Conservation (phyloP, 345 rosid species). For the Populus ilicifolia region DNA sequence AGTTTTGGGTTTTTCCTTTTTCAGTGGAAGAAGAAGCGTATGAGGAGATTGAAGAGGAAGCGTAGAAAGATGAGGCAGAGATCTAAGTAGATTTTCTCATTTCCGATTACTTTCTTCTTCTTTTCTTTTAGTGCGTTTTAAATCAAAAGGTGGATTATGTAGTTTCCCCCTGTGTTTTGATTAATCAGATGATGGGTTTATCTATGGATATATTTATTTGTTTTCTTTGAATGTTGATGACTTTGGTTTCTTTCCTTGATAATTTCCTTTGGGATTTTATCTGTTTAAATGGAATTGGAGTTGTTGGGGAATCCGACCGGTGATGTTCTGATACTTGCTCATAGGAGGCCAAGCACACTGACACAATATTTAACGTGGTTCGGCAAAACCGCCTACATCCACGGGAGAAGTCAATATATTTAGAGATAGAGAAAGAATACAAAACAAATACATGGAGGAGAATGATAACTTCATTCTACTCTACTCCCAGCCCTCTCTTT, state of each 20-base stretch:
- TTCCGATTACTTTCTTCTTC: background rate
- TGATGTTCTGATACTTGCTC: too few relatives aligned
- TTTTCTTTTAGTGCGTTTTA: background rate
- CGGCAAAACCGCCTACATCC: too few relatives aligned
- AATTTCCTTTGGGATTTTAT: background rate
- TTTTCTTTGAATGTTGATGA: background rate
- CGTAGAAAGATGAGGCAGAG: slow-evolving; percentile 51
- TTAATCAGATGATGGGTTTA: background rate
- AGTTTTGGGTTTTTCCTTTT: background rate
- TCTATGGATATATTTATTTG: background rate
- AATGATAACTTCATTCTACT: too few relatives aligned
- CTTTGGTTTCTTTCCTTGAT: background rate
- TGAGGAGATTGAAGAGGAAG: slow-evolving; percentile 53
- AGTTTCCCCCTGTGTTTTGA: background rate
- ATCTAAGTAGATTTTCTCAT: slow-evolving; percentile 30
- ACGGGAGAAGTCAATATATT: too few relatives aligned
- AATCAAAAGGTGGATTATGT: background rate
- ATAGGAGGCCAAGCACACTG: too few relatives aligned
- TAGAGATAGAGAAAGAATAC: too few relatives aligned
- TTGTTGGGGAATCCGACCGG: too few relatives aligned
- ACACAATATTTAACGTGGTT: too few relatives aligned
- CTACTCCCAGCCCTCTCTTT: too few relatives aligned
- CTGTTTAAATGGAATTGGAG: too few relatives aligned
- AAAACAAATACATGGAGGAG: too few relatives aligned
- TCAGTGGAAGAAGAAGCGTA: slow-evolving; percentile 51